Conservation (phyloP, 306 rosid species). For the Glycine latifolia region DNA sequence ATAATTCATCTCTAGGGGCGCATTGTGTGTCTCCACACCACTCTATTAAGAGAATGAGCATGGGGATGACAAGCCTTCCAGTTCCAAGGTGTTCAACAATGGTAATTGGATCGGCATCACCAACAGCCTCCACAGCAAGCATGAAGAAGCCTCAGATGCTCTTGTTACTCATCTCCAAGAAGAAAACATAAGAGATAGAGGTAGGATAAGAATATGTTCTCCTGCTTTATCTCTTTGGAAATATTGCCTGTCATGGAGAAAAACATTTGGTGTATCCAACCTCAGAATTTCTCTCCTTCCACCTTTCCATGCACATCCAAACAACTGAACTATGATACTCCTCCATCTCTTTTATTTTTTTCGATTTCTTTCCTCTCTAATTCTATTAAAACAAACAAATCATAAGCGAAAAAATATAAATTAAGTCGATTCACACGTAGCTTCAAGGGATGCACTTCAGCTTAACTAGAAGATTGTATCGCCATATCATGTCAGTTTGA, state of each 20-base stretch:
- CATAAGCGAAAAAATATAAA: neutral
- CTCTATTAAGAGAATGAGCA: neutral
- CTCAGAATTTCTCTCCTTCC: neutral
- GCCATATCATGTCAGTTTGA: slow-evolving; percentile 29
- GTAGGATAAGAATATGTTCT: neutral
- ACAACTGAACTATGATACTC: neutral
- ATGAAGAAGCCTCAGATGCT: neutral
- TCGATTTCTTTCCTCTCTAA: neutral
- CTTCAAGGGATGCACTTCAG: slow-evolving; percentile 5
- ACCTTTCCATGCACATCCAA: neutral
- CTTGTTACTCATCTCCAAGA: neutral
- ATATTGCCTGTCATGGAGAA: neutral
- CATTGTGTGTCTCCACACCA: neutral
- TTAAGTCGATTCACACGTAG: neutral
- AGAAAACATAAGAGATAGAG: neutral
- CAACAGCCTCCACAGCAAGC: neutral
- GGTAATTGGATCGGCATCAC: neutral
- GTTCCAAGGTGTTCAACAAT: neutral
- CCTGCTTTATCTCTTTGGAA: neutral
- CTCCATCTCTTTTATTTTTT: neutral
- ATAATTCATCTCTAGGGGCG: neutral
- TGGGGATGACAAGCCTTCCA: neutral
- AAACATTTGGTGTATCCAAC: neutral
- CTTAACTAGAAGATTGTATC: neutral
- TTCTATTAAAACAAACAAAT: neutral